A percentile compares a stretch with the other conserved stretches of the same genome.
Evolutionary conservation across 2,329 filamentous ascomycete genomes (phyloP).

Genomic region (Arthrinium phaeospermum): DNA sequence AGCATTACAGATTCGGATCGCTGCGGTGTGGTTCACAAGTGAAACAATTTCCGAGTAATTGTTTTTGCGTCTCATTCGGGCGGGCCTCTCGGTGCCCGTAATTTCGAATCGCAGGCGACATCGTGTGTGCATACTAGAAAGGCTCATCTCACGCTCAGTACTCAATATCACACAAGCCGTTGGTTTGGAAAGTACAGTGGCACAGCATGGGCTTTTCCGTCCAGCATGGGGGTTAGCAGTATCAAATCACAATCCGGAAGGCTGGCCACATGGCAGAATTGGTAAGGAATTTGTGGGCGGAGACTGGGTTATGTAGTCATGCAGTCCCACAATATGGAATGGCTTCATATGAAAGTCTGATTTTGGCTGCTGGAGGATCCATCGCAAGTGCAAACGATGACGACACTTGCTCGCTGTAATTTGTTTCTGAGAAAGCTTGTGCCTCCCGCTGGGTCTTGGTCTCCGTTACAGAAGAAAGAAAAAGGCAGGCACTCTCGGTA

Average conservation of each 20-base stretch:
- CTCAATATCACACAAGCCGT: slow-evolving; percentile 1
- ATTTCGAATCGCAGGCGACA: neutral
- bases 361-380: neutral
- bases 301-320: neutral
- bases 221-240: neutral
- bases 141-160: neutral
- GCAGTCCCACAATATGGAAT: slow-evolving; percentile 14
- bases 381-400: slow-evolving; percentile 13
- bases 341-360: slow-evolving; percentile 15
- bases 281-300: slow-evolving; percentile 3
- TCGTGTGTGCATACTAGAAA: neutral
- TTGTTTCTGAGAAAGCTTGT: slow-evolving; percentile 7
- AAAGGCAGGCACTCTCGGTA: neutral
- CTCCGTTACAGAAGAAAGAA: neutral
- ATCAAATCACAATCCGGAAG: slow-evolving; percentile 3
- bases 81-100: neutral
- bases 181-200: neutral
- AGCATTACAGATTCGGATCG: slow-evolving; percentile 12
- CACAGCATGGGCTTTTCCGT: neutral
- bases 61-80: slow-evolving; percentile 2
- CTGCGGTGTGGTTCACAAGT: slow-evolving; percentile 9
- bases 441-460: neutral
- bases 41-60: slow-evolving; percentile 12
- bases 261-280: slow-evolving; percentile 1
- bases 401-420: neutral